Conservation (phyloP, 192 early-diverging fungal genomes). For the Umbelopsis sp. region DNA sequence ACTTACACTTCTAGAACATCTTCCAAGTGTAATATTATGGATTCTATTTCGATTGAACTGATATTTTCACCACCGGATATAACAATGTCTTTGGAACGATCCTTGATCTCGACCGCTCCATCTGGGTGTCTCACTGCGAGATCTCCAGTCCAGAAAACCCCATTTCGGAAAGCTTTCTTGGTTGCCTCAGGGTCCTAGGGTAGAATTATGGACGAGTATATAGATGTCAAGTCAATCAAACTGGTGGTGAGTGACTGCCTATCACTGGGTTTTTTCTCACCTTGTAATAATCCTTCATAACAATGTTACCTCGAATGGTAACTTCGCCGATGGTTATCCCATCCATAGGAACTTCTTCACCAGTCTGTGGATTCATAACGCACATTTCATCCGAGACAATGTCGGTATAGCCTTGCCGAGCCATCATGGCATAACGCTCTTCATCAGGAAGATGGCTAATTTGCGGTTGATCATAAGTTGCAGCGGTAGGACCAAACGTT, state of each 20-base stretch:
- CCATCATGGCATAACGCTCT: constrained; percentile 39
- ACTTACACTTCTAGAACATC: constrained; percentile 51
- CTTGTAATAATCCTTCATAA: constrained; percentile 56
- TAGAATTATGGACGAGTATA: background rate
- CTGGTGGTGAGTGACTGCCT: too few relatives aligned
- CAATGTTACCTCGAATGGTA: constrained; percentile 54
- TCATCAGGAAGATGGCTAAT: constrained; percentile 33
- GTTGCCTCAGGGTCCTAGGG: constrained; percentile 57
- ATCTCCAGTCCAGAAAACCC: constrained; percentile 63
- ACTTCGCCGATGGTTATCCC: constrained; percentile 59
- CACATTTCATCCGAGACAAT: constrained; percentile 54
- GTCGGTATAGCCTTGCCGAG: constrained; percentile 55
- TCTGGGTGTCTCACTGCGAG: constrained; percentile 60
- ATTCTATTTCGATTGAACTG: constrained; percentile 58
- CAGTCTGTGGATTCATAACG: constrained; percentile 46
- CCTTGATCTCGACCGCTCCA: constrained; percentile 59
- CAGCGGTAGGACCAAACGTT: constrained; percentile 52
- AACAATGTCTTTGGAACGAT: constrained; percentile 64
- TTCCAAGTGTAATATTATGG: constrained; percentile 46
- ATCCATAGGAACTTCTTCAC: constrained; percentile 49
- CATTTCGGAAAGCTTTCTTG: constrained; percentile 51
- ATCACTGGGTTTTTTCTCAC: background rate
- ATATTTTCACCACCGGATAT: constrained; percentile 67
- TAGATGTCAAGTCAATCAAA: too few relatives aligned
- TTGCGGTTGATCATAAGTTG: constrained; percentile 39